phyloP scores from a whole-genome alignment of 352 stramenopile species.

The Blastocystis hominis region DNA sequence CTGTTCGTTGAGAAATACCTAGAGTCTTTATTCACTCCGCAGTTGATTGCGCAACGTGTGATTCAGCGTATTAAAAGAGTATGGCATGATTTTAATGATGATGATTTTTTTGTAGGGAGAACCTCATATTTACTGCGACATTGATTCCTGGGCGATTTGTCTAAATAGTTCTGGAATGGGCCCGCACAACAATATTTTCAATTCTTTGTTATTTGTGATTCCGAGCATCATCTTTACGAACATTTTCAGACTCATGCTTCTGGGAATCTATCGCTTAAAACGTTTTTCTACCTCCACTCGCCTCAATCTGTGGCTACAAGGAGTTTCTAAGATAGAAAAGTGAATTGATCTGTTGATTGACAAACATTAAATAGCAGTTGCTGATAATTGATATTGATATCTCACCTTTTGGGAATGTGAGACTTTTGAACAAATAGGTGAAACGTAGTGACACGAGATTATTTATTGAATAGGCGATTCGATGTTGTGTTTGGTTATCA shows the following conservation, averaged over 20 bases:
- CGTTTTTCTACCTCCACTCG: neutral
- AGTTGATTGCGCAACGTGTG: neutral
- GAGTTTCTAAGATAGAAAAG: neutral
- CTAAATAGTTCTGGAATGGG: neutral
- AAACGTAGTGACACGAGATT: neutral
- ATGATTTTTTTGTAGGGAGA: neutral
- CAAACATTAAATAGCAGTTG: neutral
- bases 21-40: neutral
- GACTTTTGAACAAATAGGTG: neutral
- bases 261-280: slow-evolving; percentile 9
- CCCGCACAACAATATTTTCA: slow-evolving; percentile 46
- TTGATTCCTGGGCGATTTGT: slow-evolving; percentile 8
- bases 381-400: neutral
- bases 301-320: neutral
- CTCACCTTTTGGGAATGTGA: neutral
- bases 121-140: slow-evolving; percentile 37
- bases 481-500: neutral
- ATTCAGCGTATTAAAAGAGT: slow-evolving; percentile 32
- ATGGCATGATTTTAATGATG: neutral
- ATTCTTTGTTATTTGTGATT: slow-evolving; percentile 32
- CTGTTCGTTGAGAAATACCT: slow-evolving; percentile 22
- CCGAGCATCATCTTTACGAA: slow-evolving; percentile 29
- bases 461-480: neutral
- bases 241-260: neutral
- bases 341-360: neutral